These are phyloP conservation scores for Ophiostoma novo-ulmi DNA, from an alignment of 2,329 filamentous ascomycete genomes.

Conservation along the genomic window DNA sequence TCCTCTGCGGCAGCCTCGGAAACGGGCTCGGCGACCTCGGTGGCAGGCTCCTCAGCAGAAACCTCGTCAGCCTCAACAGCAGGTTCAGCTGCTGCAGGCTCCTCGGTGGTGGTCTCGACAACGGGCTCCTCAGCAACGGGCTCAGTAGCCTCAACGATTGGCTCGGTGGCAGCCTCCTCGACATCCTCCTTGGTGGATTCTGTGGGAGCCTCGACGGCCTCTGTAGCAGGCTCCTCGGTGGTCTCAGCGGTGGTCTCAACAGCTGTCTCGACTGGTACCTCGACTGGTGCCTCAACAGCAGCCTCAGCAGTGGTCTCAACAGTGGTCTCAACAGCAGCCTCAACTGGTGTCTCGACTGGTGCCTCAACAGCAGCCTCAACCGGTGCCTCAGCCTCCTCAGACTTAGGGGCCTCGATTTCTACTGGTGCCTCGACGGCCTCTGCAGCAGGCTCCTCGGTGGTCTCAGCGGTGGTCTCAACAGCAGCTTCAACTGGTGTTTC, in stretches of 20 bases:
- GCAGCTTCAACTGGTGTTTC: not conserved
- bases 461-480: not conserved
- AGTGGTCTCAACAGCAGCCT: too few relatives aligned
- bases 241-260: not conserved
- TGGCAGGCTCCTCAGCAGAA: not conserved
- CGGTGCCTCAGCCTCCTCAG: not conserved
- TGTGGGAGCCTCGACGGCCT: not conserved
- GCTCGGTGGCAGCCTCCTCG: not conserved
- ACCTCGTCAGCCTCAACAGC: not conserved
- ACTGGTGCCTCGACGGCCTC: not conserved
- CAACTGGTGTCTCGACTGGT: not conserved
- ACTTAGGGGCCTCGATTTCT: not conserved
- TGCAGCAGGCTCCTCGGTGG: not conserved
- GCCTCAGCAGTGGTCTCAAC: not conserved
- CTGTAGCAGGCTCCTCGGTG: not conserved
- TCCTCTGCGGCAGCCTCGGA: too few relatives aligned
- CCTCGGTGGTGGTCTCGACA: not conserved
- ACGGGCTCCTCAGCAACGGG: constrained; percentile 2
- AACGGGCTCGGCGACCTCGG: too few relatives aligned
- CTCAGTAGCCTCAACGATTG: not conserved
- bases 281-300: not conserved
- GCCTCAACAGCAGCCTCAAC: not conserved
- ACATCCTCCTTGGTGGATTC: not conserved
- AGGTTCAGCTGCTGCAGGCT: constrained; percentile 2
- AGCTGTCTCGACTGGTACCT: not conserved